These are phyloP conservation scores for Nakazawaea anatomiae DNA, from an alignment of 805 yeast genomes.

Conservation along the genomic window DNA sequence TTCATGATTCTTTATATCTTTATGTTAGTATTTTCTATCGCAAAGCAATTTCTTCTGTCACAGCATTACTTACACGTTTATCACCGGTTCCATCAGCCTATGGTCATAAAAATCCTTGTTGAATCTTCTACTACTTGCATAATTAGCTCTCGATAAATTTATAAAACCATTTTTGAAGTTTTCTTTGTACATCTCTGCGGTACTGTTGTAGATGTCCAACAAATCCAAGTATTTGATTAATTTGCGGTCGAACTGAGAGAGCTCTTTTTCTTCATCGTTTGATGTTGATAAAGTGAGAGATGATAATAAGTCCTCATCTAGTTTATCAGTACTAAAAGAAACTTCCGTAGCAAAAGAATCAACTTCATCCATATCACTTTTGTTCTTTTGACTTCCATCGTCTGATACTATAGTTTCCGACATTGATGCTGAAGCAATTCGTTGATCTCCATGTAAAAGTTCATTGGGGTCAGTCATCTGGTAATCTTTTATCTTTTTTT, in stretches of 20 bases:
- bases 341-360: too few species aligned
- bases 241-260: not conserved
- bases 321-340: not conserved
- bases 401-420: too few species aligned
- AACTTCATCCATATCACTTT: too few species aligned
- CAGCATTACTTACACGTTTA: slow-evolving; percentile 9
- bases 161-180: slow-evolving; percentile 29
- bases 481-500: too few species aligned
- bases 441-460: too few species aligned
- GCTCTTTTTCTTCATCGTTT: not conserved
- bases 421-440: too few species aligned
- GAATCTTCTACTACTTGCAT: slow-evolving; percentile 18
- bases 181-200: slow-evolving; percentile 17
- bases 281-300: not conserved
- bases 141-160: slow-evolving; percentile 38
- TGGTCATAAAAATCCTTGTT: slow-evolving; percentile 16
- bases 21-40: not conserved
- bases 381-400: too few species aligned
- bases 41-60: not conserved
- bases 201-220: slow-evolving; percentile 27
- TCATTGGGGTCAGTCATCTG: too few species aligned
- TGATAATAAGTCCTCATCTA: not conserved
- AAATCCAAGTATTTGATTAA: slow-evolving; percentile 22
- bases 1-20: not conserved
- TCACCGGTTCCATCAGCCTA: slow-evolving; percentile 14